A percentile compares a stretch with the other conserved stretches of the same genome.
Evolutionary conservation across 352 stramenopile genomes (phyloP).

Genomic region (Peronosclerospora sorghi): DNA sequence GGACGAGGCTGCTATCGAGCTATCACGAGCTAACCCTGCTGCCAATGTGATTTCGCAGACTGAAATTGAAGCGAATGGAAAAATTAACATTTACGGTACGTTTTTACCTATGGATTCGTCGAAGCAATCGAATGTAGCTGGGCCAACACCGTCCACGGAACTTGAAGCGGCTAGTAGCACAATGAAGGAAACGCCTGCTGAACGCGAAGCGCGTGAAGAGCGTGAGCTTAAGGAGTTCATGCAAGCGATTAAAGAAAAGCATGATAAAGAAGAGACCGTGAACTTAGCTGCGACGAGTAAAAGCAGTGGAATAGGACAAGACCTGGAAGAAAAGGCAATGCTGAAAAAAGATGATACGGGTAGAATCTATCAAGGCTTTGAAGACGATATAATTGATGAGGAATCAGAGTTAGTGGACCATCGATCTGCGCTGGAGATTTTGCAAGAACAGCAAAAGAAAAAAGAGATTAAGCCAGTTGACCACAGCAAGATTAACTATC

Average conservation of each 20-base stretch:
- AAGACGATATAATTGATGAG: slow-evolving; percentile 81
- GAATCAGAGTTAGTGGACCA: slow-evolving; percentile 62
- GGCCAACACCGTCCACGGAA: background rate
- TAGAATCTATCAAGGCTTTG: slow-evolving; percentile 73
- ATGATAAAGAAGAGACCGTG: slow-evolving; percentile 38
- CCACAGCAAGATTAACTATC: slow-evolving; percentile 93
- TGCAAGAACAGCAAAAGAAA: slow-evolving; percentile 86
- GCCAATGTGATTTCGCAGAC: slow-evolving; percentile 79
- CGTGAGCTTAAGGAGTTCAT: slow-evolving; percentile 82
- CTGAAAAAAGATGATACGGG: slow-evolving; percentile 57
- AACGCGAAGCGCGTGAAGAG: slow-evolving; percentile 67
- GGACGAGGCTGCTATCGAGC: slow-evolving; percentile 65
- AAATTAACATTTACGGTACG: slow-evolving; percentile 81
- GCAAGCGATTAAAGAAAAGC: slow-evolving; percentile 65
- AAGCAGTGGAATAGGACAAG: background rate
- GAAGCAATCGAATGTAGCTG: slow-evolving; percentile 5
- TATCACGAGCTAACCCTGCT: slow-evolving; percentile 51
- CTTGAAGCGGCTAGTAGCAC: background rate
- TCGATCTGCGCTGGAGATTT: slow-evolving; percentile 81
- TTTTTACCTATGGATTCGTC: slow-evolving; percentile 47
- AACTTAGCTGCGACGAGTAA: background rate
- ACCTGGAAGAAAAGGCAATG: slow-evolving; percentile 8
- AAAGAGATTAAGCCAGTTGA: slow-evolving; percentile 95
- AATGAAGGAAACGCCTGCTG: slow-evolving; percentile 36
- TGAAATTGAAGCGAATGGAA: slow-evolving; percentile 62